Base-by-base conservation (phyloP, 2,329 filamentous ascomycete genomes). In the Verticillium dahliae region DNA sequence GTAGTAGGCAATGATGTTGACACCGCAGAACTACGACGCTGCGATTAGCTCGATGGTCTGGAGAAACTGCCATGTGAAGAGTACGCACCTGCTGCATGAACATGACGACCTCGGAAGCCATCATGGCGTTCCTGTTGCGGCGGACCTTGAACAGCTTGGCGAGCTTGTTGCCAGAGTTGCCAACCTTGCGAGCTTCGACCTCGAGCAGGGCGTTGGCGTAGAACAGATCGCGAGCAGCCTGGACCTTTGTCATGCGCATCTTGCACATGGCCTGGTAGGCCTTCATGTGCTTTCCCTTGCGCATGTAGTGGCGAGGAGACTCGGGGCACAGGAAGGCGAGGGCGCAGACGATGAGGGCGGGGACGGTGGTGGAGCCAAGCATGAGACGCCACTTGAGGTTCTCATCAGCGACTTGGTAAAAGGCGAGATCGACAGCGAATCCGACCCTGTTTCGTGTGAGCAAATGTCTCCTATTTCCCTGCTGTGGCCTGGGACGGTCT, bases 311-410 rank as follows among this genome's bases (percentile, higher is more conserved):
- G 39, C 81, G 72, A 3, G 80, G 80, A 4, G 79, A 81, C 64
- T 82, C 80, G 0, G 80, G 80, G 59, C 76, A 77, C 38, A 73
- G 71, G 62, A 79, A 84, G 27, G 86, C 82, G 35, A 86, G 76
- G 41, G 70, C 72, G 68, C 81, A 84, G 56, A 85, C 82, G 39
- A 86, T 64, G 6, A 88, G 72, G 15, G 85, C 84, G 0, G 85
- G 85, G 14, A 88, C 77, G 71, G 89, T 81, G 10, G 88, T 86
- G 2, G 85, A 89, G 6, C 81, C 85, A 75, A 91, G 82, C 85
- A 89, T 89, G 50, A 90, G 74, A 33, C 88, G 82, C 88, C 88
- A 90, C 63, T 88, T 81, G 4, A 81, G 76, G 6, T 87, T 54
- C 27, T 45, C 57, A 22, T 58, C 27, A 5, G 57, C 35, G 22